Evolutionary conservation across 2,329 filamentous ascomycete genomes (phyloP).

Genomic region (Zymoseptoria passerinii): DNA sequence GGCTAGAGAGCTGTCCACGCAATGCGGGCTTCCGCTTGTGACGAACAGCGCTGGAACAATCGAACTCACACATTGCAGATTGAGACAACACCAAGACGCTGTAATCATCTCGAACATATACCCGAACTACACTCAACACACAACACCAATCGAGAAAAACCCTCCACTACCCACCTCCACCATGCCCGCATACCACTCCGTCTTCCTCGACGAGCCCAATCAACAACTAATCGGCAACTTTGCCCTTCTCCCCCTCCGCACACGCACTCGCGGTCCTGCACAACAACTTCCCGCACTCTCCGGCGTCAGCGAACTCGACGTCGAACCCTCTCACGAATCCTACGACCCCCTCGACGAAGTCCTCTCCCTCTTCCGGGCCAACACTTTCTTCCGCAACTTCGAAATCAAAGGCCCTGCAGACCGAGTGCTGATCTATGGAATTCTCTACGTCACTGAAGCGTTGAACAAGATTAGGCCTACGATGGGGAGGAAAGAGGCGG

Average conservation of each 20-base stretch:
- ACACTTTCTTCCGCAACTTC: slow-evolving; percentile 99
- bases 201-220: slow-evolving; percentile 77
- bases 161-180: slow-evolving; percentile 2
- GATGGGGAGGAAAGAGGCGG: slow-evolving; percentile 57
- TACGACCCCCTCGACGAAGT: slow-evolving; percentile 97
- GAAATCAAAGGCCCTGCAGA: slow-evolving; percentile 96
- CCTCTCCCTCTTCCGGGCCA: slow-evolving; percentile 85
- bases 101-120: not conserved
- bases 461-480: slow-evolving; percentile 75
- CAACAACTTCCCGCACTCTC: slow-evolving; percentile 63
- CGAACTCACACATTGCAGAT: not conserved
- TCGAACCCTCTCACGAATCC: slow-evolving; percentile 78
- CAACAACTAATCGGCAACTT: slow-evolving; percentile 74
- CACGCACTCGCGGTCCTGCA: slow-evolving; percentile 88
- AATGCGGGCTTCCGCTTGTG: slow-evolving; percentile 1
- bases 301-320: slow-evolving; percentile 47
- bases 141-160: not conserved
- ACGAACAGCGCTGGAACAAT: not conserved
- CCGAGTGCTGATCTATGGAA: slow-evolving; percentile 90
- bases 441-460: slow-evolving; percentile 87
- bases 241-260: slow-evolving; percentile 86
- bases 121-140: not conserved
- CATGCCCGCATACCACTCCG: slow-evolving; percentile 77
- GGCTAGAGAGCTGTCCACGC: not conserved
- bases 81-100: not conserved